Conservation (phyloP, 441 rosid species). For the Omphalea diandra region DNA sequence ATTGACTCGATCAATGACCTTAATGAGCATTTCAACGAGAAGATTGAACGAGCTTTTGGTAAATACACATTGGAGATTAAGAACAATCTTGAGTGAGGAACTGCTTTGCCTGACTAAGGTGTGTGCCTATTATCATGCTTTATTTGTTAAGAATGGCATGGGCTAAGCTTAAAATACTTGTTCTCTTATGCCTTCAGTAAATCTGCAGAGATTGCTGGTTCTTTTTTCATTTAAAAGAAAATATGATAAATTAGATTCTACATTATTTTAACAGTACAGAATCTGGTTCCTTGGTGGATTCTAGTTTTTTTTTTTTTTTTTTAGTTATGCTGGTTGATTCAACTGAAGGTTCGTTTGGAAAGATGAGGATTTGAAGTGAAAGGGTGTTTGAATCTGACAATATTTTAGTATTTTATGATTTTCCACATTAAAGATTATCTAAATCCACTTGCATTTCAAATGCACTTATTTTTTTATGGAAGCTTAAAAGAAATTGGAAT, state of each 20-base stretch:
- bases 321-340: neutral
- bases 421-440: too few relatives aligned
- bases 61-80: constrained; percentile 89
- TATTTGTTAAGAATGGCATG: neutral
- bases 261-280: too few relatives aligned
- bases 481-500: neutral
- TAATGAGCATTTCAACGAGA: constrained; percentile 97
- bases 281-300: too few relatives aligned
- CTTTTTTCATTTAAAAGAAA: neutral
- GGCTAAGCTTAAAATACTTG: neutral
- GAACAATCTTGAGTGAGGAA: constrained; percentile 93
- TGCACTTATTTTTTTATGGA: too few relatives aligned
- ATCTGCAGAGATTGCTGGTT: neutral
- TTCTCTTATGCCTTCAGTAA: neutral
- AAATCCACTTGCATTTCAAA: too few relatives aligned
- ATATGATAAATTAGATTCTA: too few relatives aligned
- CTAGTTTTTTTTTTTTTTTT: too few relatives aligned
- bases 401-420: too few relatives aligned
- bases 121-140: constrained; percentile 5
- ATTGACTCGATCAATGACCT: constrained; percentile 94
- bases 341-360: too few relatives aligned
- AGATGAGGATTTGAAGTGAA: too few relatives aligned
- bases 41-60: constrained; percentile 89
- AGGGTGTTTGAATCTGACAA: too few relatives aligned
- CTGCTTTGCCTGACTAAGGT: constrained; percentile 87